phyloP scores from a whole-genome alignment of 768 basidiomycete species.

The Pleurotus eryngii region DNA sequence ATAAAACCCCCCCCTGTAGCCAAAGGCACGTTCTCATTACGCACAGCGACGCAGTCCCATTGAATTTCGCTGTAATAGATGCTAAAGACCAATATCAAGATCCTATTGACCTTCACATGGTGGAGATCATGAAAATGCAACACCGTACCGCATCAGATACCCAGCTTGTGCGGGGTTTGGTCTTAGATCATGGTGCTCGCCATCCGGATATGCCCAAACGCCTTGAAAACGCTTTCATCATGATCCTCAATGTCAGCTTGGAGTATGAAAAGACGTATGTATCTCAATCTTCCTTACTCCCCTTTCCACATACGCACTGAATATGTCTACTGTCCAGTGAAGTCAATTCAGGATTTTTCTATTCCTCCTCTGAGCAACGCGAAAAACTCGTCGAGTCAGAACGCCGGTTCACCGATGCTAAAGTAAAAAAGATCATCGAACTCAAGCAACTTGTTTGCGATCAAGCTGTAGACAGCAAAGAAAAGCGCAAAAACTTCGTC shows the following conservation, averaged over 20 bases:
- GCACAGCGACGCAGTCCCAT: background rate
- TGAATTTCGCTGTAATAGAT: constrained; percentile 30
- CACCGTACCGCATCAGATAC: constrained; percentile 98
- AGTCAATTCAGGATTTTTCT: constrained; percentile 99
- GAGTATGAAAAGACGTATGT: constrained; percentile 99
- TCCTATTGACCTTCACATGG: constrained; percentile 98
- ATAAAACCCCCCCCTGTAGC: constrained; percentile 71
- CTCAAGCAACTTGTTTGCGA: constrained; percentile 97
- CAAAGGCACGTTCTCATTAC: constrained; percentile 41
- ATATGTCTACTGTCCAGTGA: constrained; percentile 51
- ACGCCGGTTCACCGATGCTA: constrained; percentile 88
- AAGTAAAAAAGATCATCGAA: constrained; percentile 93
- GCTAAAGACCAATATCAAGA: constrained; percentile 69
- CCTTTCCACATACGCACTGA: constrained; percentile 1
- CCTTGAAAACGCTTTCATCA: constrained; percentile 91
- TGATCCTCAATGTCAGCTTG: constrained; percentile 94
- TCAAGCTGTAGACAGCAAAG: constrained; percentile 78
- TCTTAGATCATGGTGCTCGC: constrained; percentile 94
- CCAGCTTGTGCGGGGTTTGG: constrained; percentile 90
- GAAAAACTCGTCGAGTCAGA: constrained; percentile 99
- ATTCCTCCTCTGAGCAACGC: constrained; percentile 95
- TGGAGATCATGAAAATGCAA: constrained; percentile 99
- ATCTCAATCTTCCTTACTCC: constrained; percentile 11
- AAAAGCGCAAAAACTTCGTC: constrained; percentile 86
- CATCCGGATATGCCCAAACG: constrained; percentile 99